Base-by-base conservation (phyloP, 352 stramenopile genomes). In the Phytophthora europaea region DNA sequence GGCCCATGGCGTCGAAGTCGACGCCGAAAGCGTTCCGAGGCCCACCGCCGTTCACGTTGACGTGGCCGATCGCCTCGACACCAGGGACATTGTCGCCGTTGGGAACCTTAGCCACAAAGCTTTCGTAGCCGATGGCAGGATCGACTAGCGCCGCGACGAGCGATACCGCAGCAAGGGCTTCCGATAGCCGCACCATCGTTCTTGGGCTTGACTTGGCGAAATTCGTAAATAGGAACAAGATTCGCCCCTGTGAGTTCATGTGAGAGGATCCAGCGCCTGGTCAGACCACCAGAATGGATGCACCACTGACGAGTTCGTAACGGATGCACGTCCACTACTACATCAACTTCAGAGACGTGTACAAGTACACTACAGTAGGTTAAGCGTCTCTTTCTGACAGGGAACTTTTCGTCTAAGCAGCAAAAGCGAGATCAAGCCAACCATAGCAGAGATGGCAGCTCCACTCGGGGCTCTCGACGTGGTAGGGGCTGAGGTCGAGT, bases 11-110 rank as follows among this genome's bases (percentile, higher is more conserved):
- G 5, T 55, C 51, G 54, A 83, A 85, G 0, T 60, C 78, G 0
- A 59, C 22, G 8, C 78, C 78, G 47, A 85, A 81, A 1, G 34
- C 31, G 18, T 80, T 82, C 13, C 53, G 45, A 13, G 50, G 22
- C 10, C 69, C 72, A 5, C 68, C 72, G 13, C 51, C 65, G 4
- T 56, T 10, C 9, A 60, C 20, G 5, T 81, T 40, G 0, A 64
- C 48, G 60, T 83, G 78, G 1, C 78, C 78, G 34, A 85, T 58
- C 7, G 73, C 73, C 15, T 55, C 50, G 0, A 79, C 66, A 4
- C 69, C 69, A 26, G 23, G 13, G 1, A 85, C 78, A 23, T 81
- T 80, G 15, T 47, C 53, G 9, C 72, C 78, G 28, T 83, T 85
- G 0, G 78, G 75, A 22, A 85, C 6, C 4, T 50, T 54, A 2